Evolutionary conservation across 2,329 filamentous ascomycete species (phyloP).

Genomic region (Fusarium sp.): DNA sequence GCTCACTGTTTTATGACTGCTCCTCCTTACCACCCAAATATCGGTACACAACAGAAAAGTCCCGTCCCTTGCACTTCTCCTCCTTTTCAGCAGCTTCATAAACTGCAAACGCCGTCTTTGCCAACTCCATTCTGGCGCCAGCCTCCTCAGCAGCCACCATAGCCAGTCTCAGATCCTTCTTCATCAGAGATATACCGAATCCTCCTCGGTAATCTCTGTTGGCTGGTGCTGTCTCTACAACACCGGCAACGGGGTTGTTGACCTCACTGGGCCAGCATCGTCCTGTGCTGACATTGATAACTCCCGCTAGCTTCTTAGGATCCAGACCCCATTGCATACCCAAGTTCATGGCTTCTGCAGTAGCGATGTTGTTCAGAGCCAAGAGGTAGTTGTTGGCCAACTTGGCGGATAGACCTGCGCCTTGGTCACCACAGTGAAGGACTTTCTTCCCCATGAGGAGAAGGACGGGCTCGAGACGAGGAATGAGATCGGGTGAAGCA

Average conservation of each 20-base stretch:
- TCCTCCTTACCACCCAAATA: slow-evolving; percentile 68
- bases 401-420: slow-evolving; percentile 88
- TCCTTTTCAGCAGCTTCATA: slow-evolving; percentile 73
- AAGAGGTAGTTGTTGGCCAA: slow-evolving; percentile 97
- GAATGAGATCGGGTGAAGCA: slow-evolving; percentile 67
- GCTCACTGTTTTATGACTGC: background rate
- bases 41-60: slow-evolving; percentile 85
- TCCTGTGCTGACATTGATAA: slow-evolving; percentile 96
- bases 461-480: slow-evolving; percentile 74
- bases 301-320: slow-evolving; percentile 74
- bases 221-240: slow-evolving; percentile 80
- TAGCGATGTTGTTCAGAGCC: slow-evolving; percentile 87
- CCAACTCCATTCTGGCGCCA: slow-evolving; percentile 72
- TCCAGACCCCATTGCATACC: slow-evolving; percentile 70
- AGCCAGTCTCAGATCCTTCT: slow-evolving; percentile 80
- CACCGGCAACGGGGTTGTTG: slow-evolving; percentile 93
- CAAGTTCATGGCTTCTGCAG: slow-evolving; percentile 73
- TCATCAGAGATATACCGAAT: slow-evolving; percentile 82
- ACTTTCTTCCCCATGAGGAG: slow-evolving; percentile 87
- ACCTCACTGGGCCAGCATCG: slow-evolving; percentile 94
- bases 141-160: slow-evolving; percentile 76
- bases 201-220: slow-evolving; percentile 80
- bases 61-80: slow-evolving; percentile 72
- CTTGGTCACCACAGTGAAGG: slow-evolving; percentile 85
- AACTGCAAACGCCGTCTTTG: slow-evolving; percentile 68